A percentile compares a stretch with the other conserved stretches of the same genome.
These are phyloP conservation scores for Abortiporus biennis DNA, from an alignment of 1,284 basidiomycete species.

Conservation along the genomic window DNA sequence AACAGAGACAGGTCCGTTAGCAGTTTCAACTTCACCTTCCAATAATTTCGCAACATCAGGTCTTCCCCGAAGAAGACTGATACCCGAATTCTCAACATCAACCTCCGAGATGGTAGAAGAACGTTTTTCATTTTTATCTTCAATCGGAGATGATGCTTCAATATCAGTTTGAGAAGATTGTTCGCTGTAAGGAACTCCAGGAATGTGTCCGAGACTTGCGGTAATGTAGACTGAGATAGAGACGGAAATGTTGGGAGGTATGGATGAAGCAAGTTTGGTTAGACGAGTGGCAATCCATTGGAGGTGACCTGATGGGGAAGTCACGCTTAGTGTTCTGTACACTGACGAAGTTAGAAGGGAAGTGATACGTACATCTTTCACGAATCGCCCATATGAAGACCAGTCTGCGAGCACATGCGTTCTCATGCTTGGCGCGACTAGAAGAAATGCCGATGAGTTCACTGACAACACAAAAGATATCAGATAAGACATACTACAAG, in stretches of 20 bases:
- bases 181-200: too few relatives aligned
- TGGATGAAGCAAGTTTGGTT: constrained; percentile 22
- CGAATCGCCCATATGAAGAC: constrained; percentile 42
- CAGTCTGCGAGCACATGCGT: constrained; percentile 26
- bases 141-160: neutral
- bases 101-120: constrained; percentile 1
- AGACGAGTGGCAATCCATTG: constrained; percentile 35
- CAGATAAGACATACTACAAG: constrained; percentile 27
- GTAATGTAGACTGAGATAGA: constrained; percentile 35
- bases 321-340: neutral
- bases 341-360: neutral
- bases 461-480: neutral
- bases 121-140: neutral
- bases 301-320: constrained; percentile 27
- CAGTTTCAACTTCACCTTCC: constrained; percentile 17
- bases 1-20: constrained; percentile 23
- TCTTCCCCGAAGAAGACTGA: constrained; percentile 15
- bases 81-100: constrained; percentile 5
- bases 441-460: neutral
- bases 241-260: constrained; percentile 25
- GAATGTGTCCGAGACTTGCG: too few relatives aligned
- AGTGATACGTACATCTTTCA: constrained; percentile 29
- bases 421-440: constrained; percentile 21
- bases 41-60: constrained; percentile 23
- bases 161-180: constrained; percentile 12